These are phyloP conservation scores for Melastoma candidum DNA, from an alignment of 441 rosid species.

Conservation along the genomic window DNA sequence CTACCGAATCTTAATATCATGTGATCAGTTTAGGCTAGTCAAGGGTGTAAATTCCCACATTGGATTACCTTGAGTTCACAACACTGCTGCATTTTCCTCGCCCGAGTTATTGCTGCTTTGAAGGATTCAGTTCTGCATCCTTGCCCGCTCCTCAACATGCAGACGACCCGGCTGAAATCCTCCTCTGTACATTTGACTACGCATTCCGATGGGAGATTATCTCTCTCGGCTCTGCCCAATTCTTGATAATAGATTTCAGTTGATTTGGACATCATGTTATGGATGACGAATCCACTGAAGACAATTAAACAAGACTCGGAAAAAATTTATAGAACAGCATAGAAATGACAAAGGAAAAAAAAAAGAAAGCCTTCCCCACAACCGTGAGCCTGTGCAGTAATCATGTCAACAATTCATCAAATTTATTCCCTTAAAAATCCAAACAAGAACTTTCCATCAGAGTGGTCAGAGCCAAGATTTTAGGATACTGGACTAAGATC, in stretches of 20 bases:
- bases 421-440: too few relatives aligned
- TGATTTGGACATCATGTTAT: slow-evolving; percentile 88
- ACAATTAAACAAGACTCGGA: not conserved
- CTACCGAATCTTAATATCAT: not conserved
- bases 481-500: too few relatives aligned
- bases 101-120: slow-evolving; percentile 81
- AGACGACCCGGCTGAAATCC: slow-evolving; percentile 93
- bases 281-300: slow-evolving; percentile 76
- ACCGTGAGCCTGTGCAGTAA: not conserved
- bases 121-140: slow-evolving; percentile 60
- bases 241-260: slow-evolving; percentile 95
- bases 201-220: slow-evolving; percentile 57
- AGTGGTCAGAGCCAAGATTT: too few relatives aligned
- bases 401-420: not conserved
- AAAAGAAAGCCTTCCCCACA: too few relatives aligned
- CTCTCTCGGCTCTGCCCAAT: slow-evolving; percentile 96
- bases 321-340: not conserved
- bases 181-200: slow-evolving; percentile 80
- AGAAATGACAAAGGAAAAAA: not conserved
- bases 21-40: not conserved
- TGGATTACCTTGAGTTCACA: slow-evolving; percentile 79
- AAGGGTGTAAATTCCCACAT: not conserved
- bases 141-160: slow-evolving; percentile 81
- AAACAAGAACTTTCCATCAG: too few relatives aligned
- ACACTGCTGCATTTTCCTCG: slow-evolving; percentile 78